Conservation (phyloP, 177 flowering plant genomes). For the Vitis hybrid region DNA sequence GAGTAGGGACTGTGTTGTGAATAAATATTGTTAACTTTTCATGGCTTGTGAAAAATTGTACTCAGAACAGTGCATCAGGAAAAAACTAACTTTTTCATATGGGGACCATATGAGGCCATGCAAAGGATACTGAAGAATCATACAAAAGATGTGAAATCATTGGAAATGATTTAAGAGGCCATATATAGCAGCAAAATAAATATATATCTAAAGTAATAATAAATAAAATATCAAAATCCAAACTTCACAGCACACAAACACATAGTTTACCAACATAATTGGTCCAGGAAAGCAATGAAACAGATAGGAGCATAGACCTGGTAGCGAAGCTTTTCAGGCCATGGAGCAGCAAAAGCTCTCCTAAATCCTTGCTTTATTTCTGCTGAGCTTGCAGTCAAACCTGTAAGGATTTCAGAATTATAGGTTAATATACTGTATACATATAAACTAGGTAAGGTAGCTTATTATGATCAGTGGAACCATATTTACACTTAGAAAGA, state of each 20-base stretch:
- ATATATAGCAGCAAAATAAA: background rate
- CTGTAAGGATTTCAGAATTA: conserved; percentile 28
- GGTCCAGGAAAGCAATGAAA: background rate
- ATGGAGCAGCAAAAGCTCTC: conserved; percentile 86
- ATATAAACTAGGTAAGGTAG: background rate
- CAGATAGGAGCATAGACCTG: conserved; percentile 44
- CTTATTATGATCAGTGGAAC: no score
- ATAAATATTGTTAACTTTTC: background rate
- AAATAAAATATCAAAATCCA: no score
- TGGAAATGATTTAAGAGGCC: background rate
- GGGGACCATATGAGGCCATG: background rate
- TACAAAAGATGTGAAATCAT: background rate
- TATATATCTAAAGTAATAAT: no score
- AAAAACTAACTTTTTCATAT: background rate
- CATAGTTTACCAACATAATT: no score
- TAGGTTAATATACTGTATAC: background rate
- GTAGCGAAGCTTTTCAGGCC: conserved; percentile 95
- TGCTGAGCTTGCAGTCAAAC: conserved; percentile 48
- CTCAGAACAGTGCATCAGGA: no score
- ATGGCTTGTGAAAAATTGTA: background rate
- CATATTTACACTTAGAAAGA: no score
- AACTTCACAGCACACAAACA: no score
- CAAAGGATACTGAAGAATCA: background rate
- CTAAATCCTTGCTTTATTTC: conserved; percentile 92
- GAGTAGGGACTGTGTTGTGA: no score